phyloP scores from a whole-genome alignment of 257 asterid species.

The Solanum paucissectum region DNA sequence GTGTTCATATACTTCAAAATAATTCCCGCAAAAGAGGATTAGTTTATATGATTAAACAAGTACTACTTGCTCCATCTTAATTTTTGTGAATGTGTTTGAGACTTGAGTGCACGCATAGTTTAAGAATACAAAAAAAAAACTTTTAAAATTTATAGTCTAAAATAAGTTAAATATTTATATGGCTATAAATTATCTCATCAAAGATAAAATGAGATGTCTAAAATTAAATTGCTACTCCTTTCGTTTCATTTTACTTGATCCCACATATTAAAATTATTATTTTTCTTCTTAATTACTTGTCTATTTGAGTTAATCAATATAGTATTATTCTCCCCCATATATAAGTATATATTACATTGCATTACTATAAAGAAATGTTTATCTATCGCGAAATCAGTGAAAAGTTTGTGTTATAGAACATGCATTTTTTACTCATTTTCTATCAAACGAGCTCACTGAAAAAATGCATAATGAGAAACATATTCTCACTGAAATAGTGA shows the following conservation, averaged over 20 bases:
- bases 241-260: background rate
- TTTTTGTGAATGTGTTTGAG: background rate
- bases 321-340: background rate
- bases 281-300: too few relatives aligned
- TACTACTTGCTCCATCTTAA: background rate
- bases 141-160: background rate
- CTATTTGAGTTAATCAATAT: background rate
- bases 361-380: too few relatives aligned
- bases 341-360: background rate
- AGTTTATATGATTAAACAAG: constrained; percentile 10
- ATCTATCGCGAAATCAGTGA: too few relatives aligned
- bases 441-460: too few relatives aligned
- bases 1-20: constrained; percentile 7
- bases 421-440: too few relatives aligned
- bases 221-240: background rate
- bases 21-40: constrained; percentile 47
- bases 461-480: too few relatives aligned
- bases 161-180: background rate
- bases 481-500: too few relatives aligned
- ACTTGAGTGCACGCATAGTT: background rate
- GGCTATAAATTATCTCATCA: background rate
- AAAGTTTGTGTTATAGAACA: too few relatives aligned
- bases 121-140: background rate
- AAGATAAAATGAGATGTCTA: background rate
- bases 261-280: background rate